These are phyloP conservation scores for Anisodus tanguticus DNA, from an alignment of 257 asterid genomes.

Conservation along the genomic window DNA sequence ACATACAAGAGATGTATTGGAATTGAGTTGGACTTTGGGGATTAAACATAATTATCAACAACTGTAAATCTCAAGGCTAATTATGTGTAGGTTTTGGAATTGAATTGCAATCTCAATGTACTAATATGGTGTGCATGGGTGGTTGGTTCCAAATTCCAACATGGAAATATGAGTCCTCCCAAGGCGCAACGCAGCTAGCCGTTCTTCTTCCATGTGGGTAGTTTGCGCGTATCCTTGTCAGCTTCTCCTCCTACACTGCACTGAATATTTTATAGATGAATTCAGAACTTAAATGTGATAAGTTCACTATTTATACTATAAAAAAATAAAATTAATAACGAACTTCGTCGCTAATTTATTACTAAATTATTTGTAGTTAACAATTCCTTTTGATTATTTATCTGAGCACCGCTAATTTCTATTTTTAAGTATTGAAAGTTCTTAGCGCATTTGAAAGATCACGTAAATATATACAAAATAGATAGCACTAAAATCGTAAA, in stretches of 20 bases:
- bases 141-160: slow-evolving; percentile 39
- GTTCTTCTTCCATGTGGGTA: slow-evolving; percentile 46
- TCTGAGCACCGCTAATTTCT: no score
- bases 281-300: neutral
- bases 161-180: slow-evolving; percentile 42
- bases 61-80: slow-evolving; percentile 19
- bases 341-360: no score
- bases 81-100: neutral
- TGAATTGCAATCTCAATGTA: neutral
- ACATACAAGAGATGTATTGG: neutral
- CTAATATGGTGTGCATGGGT: slow-evolving; percentile 6
- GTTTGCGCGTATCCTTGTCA: slow-evolving; percentile 30
- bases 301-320: neutral
- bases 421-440: no score
- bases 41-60: slow-evolving; percentile 28
- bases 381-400: no score
- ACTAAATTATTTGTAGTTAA: no score
- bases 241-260: neutral
- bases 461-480: no score
- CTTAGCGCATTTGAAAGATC: no score
- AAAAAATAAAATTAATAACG: no score
- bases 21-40: slow-evolving; percentile 30
- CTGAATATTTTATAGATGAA: no score
- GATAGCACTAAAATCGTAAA: no score
- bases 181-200: slow-evolving; percentile 27